Evolutionary conservation across 192 early-diverging fungal genomes (phyloP).

Genomic region (Backusella mclennaniae): DNA sequence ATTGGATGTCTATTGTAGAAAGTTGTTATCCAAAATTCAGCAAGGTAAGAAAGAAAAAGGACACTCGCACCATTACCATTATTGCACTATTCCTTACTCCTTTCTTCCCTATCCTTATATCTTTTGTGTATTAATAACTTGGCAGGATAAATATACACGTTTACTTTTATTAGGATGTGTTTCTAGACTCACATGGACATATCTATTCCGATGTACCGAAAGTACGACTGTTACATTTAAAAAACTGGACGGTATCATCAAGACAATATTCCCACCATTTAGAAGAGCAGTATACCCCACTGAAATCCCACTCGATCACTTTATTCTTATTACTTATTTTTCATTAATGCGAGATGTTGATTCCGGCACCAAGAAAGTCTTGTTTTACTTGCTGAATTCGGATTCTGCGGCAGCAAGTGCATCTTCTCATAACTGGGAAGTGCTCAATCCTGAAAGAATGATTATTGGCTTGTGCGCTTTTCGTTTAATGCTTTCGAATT

Average conservation of each 20-base stretch:
- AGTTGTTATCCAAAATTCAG: slow-evolving; percentile 65
- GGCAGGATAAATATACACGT: slow-evolving; percentile 68
- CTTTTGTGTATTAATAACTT: neutral
- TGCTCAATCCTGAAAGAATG: slow-evolving; percentile 67
- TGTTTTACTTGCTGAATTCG: slow-evolving; percentile 61
- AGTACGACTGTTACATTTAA: slow-evolving; percentile 48
- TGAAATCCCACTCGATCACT: slow-evolving; percentile 65
- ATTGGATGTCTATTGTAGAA: slow-evolving; percentile 72
- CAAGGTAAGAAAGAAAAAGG: slow-evolving; percentile 20
- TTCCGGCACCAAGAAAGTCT: slow-evolving; percentile 66
- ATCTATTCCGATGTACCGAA: slow-evolving; percentile 88
- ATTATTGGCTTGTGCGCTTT: slow-evolving; percentile 75
- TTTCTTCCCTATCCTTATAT: neutral
- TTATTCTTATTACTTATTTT: slow-evolving; percentile 73
- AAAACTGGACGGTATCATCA: slow-evolving; percentile 57
- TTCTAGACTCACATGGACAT: slow-evolving; percentile 87
- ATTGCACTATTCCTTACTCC: neutral
- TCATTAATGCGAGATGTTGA: slow-evolving; percentile 61
- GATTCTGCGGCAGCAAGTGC: slow-evolving; percentile 45
- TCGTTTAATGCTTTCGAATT: slow-evolving; percentile 67
- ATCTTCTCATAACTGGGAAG: slow-evolving; percentile 40
- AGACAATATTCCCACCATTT: slow-evolving; percentile 63
- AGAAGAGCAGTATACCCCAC: slow-evolving; percentile 54
- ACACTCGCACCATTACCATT: no score
- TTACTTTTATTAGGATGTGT: slow-evolving; percentile 77